Conservation (phyloP, 164 flowering plant genomes). For the Chimonanthus salicifolius region DNA sequence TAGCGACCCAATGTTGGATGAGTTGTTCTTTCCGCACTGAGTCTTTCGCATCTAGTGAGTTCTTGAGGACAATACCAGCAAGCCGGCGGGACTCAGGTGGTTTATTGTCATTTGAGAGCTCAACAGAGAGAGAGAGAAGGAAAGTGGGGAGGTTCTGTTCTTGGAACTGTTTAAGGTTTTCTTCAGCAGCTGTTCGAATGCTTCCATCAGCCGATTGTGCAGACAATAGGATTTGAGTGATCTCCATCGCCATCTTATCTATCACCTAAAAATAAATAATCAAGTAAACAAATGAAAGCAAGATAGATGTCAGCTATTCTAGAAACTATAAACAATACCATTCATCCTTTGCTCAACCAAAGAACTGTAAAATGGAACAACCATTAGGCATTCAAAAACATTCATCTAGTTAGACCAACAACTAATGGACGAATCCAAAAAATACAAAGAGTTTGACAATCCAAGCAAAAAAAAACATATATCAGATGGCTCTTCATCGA, state of each 20-base stretch:
- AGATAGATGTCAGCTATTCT: too few relatives aligned
- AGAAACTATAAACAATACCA: too few relatives aligned
- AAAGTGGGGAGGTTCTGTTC: conserved; percentile 59
- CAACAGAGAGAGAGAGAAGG: conserved; percentile 56
- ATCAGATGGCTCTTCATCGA: too few relatives aligned
- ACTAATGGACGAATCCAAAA: background rate
- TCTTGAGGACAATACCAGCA: conserved; percentile 84
- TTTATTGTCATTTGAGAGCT: conserved; percentile 63
- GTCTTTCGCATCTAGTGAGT: conserved; percentile 74
- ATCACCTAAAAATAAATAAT: background rate
- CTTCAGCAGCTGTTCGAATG: conserved; percentile 61
- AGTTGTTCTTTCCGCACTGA: conserved; percentile 46
- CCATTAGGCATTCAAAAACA: too few relatives aligned
- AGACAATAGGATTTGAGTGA: conserved; percentile 58
- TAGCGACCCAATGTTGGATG: conserved; percentile 53
- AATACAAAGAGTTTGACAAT: too few relatives aligned
- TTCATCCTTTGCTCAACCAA: too few relatives aligned
- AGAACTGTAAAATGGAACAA: too few relatives aligned
- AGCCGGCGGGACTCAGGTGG: conserved; percentile 62
- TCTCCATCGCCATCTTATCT: conserved; percentile 58
- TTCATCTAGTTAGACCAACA: too few relatives aligned
- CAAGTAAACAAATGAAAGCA: background rate
- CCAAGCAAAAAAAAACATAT: too few relatives aligned
- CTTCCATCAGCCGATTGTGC: conserved; percentile 69
- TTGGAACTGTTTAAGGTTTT: conserved; percentile 50